phyloP scores from a whole-genome alignment of 2,329 filamentous ascomycete genomes.

The Elsinoe batatas region DNA sequence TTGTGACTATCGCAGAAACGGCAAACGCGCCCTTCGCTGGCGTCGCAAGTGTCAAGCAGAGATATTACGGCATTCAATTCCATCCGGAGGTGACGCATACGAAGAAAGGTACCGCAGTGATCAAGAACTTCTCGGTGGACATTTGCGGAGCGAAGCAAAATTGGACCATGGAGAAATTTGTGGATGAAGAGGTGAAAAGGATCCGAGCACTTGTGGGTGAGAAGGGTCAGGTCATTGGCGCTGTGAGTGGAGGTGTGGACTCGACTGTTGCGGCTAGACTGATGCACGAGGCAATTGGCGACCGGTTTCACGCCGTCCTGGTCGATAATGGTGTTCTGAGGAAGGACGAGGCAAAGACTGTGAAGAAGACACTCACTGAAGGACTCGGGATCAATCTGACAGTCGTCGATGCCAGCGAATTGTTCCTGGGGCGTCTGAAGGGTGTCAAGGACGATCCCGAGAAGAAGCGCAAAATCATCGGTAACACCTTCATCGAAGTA shows the following conservation, averaged over 20 bases:
- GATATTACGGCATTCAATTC: conserved; percentile 76
- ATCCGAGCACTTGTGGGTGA: conserved; percentile 76
- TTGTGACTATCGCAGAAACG: conserved; percentile 64
- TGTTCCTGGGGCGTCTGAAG: conserved; percentile 66
- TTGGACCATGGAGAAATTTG: conserved; percentile 82
- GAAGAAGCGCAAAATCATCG: conserved; percentile 85
- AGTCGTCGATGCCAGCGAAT: conserved; percentile 67
- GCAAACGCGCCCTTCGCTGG: conserved; percentile 68
- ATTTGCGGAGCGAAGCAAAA: conserved; percentile 69
- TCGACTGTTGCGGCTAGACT: conserved; percentile 78
- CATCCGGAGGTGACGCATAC: conserved; percentile 79
- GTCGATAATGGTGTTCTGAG: conserved; percentile 83
- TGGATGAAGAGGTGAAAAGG: conserved; percentile 66
- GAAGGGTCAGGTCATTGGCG: conserved; percentile 70
- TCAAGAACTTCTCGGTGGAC: conserved; percentile 73
- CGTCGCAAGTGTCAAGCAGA: conserved; percentile 61
- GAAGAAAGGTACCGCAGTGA: conserved; percentile 55
- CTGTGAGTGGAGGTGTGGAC: conserved; percentile 77
- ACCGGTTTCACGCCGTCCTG: conserved; percentile 74
- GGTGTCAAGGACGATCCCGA: conserved; percentile 70
- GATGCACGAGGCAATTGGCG: conserved; percentile 77
- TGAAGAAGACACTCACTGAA: conserved; percentile 67
- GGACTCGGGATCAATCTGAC: conserved; percentile 86
- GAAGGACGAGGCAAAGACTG: conserved; percentile 70
- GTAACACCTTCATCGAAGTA: conserved; percentile 67